These are phyloP conservation scores for Lasiosphaeriaceae sp. DNA, from an alignment of 495 filamentous ascomycete genomes.

Conservation along the genomic window DNA sequence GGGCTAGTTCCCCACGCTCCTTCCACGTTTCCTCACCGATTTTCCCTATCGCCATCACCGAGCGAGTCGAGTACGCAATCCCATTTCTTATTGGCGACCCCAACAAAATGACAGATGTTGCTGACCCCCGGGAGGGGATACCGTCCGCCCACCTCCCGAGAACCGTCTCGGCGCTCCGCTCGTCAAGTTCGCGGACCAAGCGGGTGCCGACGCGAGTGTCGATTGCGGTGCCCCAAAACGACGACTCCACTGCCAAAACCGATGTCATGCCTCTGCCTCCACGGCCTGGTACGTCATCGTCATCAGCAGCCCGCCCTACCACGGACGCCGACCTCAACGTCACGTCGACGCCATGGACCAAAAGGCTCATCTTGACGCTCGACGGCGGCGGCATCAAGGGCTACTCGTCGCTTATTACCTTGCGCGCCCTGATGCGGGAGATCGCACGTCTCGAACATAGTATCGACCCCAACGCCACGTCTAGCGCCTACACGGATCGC, in stretches of 20 bases:
- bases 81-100: not conserved
- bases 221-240: constrained; percentile 19
- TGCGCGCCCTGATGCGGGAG: constrained; percentile 26
- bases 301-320: constrained; percentile 2
- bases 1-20: not conserved
- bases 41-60: not conserved
- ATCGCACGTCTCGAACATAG: constrained; percentile 22
- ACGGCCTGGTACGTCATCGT: not conserved
- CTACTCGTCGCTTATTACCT: constrained; percentile 29
- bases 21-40: not conserved
- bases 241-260: constrained; percentile 9
- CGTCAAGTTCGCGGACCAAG: constrained; percentile 12
- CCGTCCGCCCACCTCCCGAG: constrained; percentile 3
- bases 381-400: constrained; percentile 32
- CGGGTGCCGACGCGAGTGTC: constrained; percentile 26
- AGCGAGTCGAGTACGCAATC: not conserved
- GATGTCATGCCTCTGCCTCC: constrained; percentile 5
- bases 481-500: constrained; percentile 23
- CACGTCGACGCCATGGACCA: constrained; percentile 25
- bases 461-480: constrained; percentile 15
- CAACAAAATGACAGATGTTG: constrained; percentile 23
- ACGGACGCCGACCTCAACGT: constrained; percentile 18
- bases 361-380: constrained; percentile 27
- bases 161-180: constrained; percentile 20
- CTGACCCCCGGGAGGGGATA: constrained; percentile 3